Base-by-base conservation (phyloP, 805 yeast genomes). In the Blastobotrys mokoenaii region DNA sequence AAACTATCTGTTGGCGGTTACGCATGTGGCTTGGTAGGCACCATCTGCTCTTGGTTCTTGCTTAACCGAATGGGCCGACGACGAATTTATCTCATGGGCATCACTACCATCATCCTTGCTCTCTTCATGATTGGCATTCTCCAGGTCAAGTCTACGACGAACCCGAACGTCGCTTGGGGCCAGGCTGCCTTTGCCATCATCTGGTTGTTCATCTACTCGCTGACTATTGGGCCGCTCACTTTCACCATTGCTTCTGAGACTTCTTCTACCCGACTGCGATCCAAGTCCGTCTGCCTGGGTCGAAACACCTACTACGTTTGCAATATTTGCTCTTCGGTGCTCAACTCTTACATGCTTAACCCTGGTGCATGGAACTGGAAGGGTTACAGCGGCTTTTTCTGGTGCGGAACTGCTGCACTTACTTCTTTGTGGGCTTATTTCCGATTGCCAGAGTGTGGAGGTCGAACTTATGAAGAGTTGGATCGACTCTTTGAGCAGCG, bases 401-500 rank as follows among this genome's bases (percentile, higher is more conserved):
- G 72, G 68, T 69, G 67, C 38, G 77, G 69, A 0, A 50, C 55
- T 7, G 56, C 61, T 22, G 33, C 62, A 4, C 2, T 58, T 3
- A 52, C 62, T n/a, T 14, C 69, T 7, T 50, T 62, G 35, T 75
- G 77, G 76, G 61, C 67, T 30, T 72, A 64, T 58, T 71, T 75
- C 60, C 70, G 73, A 38, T 64, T 77, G 43, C 84, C 85, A 9
- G 85, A 79, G 57, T 73, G 81, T 31, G 68, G 68, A 52, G 73
- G 71, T 38, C 68, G 79, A 58, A 74, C 82, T 0, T 77, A 67
- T 55, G 80, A 77, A 38, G 84, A 79, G 55, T 64, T 79, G 54
- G 83, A 78, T 60, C 63, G 64, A 42, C 62, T 79, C 60, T 79
- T 77, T 61, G 67, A 45, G 38, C 44, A 50, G 51, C 50, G 54